Base-by-base conservation (phyloP, 768 basidiomycete genomes). In the Aureoboletus auriporus region DNA sequence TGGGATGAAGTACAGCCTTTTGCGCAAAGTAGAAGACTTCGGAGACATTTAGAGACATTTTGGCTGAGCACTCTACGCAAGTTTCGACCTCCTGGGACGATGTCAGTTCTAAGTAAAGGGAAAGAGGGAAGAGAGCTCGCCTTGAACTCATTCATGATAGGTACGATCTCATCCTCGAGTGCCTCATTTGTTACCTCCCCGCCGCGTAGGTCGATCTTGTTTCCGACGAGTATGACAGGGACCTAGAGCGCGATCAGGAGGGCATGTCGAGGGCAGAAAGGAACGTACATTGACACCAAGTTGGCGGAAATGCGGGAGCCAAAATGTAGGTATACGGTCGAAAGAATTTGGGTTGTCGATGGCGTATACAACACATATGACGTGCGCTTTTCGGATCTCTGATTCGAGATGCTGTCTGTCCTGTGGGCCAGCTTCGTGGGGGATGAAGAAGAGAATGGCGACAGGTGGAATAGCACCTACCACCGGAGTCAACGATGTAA, bases 81-180 rank as follows among this genome's bases (percentile, higher is more conserved):
- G 95, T 97, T 65, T 97, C 94, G 46, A 97, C 94, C 79, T 97
- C 94, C 95, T 98, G 56, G 5, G 17, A 49, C 46, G 38, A 30
- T 34, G 47, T 68, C 13, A 33, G 26, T 28, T 33, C 34, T 6
- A 39, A 40, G 35, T 36, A 14, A 10, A 16, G n/a, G 45, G 45
- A 38, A 50, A 31, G 45, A 39, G 43, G 23, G 28, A 26, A 13
- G 27, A 13, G 29, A 23, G 59, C 70, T 47, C 61, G 85, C 93
- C 81, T 99, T 99, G 83, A 95, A 99, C 68, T 98, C 95, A 56
- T 87, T 84, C 95, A 98, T 99, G 47, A 99, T 93, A 28, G 95
- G 95, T 47, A 89, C 69, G 55, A 98, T 94, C 69, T 98, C 95
- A 52, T 88, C 92, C 67, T 95, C 93, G 51, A 99, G 70, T 3